Conservation (phyloP, 139 green algal species). For the Diplosphaera chodatii region DNA sequence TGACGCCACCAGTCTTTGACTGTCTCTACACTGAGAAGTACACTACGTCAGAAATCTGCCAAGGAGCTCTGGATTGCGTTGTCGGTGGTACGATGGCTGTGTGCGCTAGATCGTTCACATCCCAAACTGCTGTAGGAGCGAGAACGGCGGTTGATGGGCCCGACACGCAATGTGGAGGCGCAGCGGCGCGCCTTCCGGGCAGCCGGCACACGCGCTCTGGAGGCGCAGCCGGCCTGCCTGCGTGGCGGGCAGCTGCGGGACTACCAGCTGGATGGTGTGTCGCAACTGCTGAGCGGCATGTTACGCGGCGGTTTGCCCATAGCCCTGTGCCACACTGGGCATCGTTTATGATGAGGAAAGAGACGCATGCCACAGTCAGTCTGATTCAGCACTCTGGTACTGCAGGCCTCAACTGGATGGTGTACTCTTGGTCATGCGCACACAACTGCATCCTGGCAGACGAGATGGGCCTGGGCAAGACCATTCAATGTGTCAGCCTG, state of each 20-base stretch:
- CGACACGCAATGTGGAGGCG: conserved; percentile 44
- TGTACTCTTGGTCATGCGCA: conserved; percentile 59
- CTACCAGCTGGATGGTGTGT: conserved; percentile 90
- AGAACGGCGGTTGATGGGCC: conserved; percentile 40
- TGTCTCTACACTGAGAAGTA: too few species aligned
- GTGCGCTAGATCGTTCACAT: too few species aligned
- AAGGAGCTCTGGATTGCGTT: too few species aligned
- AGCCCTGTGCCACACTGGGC: too few species aligned
- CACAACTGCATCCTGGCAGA: conserved; percentile 92
- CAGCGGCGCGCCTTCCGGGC: conserved; percentile 47
- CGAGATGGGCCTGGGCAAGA: conserved; percentile 90
- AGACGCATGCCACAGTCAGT: too few species aligned
- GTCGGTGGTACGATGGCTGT: too few species aligned
- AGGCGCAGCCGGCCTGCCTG: conserved; percentile 67
- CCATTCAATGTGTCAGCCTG: conserved; percentile 62
- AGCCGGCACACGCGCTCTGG: conserved; percentile 36
- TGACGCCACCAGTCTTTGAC: not conserved
- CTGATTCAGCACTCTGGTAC: too few species aligned
- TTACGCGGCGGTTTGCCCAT: too few species aligned
- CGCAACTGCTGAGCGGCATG: too few species aligned
- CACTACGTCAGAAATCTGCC: too few species aligned
- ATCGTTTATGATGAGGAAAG: too few species aligned
- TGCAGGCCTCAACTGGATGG: conserved; percentile 91
- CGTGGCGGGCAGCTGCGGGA: conserved; percentile 67
- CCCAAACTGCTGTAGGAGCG: conserved; percentile 42